A percentile compares a stretch with the other conserved stretches of the same genome.
These are phyloP conservation scores for Begonia peltatifolia DNA, from an alignment of 306 rosid genomes.

Conservation along the genomic window DNA sequence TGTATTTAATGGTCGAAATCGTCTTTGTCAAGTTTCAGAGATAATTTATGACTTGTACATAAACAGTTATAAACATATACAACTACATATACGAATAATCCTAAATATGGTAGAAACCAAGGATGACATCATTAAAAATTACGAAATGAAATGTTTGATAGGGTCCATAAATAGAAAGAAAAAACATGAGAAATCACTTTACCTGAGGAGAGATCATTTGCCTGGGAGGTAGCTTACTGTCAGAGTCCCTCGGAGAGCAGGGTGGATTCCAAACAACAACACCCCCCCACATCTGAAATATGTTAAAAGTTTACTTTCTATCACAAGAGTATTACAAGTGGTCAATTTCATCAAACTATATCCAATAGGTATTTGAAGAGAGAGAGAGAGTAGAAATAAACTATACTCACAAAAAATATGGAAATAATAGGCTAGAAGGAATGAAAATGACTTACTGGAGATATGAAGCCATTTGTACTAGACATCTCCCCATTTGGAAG, in stretches of 20 bases:
- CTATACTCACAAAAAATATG: background rate
- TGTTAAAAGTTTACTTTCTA: slow-evolving; percentile 9
- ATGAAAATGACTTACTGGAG: slow-evolving; percentile 50
- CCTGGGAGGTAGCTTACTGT: slow-evolving; percentile 36
- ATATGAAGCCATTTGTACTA: slow-evolving; percentile 77
- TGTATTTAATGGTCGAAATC: too few species aligned
- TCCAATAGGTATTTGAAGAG: background rate
- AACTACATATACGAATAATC: background rate
- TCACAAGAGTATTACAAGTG: slow-evolving; percentile 4
- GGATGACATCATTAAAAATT: background rate
- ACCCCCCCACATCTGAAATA: slow-evolving; percentile 95
- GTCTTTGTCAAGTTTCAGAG: too few species aligned
- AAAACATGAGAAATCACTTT: slow-evolving; percentile 8
- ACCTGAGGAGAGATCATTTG: slow-evolving; percentile 52
- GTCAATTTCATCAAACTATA: too few species aligned
- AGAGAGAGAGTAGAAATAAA: background rate
- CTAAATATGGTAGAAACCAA: background rate
- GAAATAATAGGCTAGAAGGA: slow-evolving; percentile 2
- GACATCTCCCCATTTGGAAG: slow-evolving; percentile 80
- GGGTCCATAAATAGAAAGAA: too few species aligned
- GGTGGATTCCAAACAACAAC: slow-evolving; percentile 78
- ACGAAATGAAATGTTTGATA: too few species aligned
- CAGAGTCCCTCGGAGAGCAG: slow-evolving; percentile 34
- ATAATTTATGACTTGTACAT: too few species aligned
- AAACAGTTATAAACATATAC: background rate